phyloP scores from a whole-genome alignment of 148 eudicot genomes.

The Salicornia ramosissima region DNA sequence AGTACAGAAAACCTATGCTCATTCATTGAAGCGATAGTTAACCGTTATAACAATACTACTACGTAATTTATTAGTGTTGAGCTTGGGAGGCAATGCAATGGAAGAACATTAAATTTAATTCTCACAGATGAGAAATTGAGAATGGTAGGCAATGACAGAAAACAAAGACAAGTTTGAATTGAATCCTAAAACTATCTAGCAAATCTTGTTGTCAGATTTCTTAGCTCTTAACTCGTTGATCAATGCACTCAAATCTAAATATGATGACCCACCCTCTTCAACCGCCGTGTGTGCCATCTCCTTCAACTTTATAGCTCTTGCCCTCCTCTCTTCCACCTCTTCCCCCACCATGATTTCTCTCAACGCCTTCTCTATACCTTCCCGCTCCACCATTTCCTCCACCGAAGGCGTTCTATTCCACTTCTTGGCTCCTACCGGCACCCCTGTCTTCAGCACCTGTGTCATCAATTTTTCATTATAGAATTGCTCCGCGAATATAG shows the following conservation, averaged over 20 bases:
- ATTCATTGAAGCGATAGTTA: no score
- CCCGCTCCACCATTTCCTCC: conserved; percentile 1
- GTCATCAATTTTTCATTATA: conserved; percentile 27
- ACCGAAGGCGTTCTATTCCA: conserved; percentile 1
- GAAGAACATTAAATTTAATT: no score
- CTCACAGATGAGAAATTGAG: no score
- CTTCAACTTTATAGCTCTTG: conserved; percentile 21
- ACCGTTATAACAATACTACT: no score
- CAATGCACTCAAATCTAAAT: conserved; percentile 21
- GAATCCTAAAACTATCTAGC: no score
- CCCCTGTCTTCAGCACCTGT: conserved; percentile 17
- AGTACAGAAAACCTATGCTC: no score
- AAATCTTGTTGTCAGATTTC: no score
- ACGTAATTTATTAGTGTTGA: no score
- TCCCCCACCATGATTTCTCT: conserved; percentile 30
- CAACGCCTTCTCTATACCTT: conserved; percentile 23
- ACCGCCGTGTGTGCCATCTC: conserved; percentile 30
- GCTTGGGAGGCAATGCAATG: no score
- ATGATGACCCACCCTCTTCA: conserved; percentile 35
- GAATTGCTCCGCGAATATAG: conserved; percentile 35
- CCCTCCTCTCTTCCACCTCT: conserved; percentile 26
- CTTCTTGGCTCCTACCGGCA: conserved; percentile 27
- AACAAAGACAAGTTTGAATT: no score
- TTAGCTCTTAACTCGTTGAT: conserved; percentile 15
- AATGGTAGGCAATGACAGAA: no score